Evolutionary conservation across 495 filamentous ascomycete genomes (phyloP), one percentile per base, ranked within the genome.

Genomic region (Annulohypoxylon nitens): DNA sequence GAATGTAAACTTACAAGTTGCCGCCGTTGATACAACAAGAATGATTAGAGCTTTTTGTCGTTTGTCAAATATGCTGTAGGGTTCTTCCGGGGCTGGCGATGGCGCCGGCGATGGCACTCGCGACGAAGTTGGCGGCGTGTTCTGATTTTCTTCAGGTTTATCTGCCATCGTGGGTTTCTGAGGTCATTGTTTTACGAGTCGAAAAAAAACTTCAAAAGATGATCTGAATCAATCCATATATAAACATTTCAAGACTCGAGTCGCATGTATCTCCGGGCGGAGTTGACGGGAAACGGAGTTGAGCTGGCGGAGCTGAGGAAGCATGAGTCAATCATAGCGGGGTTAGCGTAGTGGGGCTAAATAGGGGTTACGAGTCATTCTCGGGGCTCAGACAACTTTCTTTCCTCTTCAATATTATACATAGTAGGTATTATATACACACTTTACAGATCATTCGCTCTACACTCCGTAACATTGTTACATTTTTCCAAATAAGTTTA

Each of bases 1-100:
- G 37, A 3, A 33, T 20, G 37, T 63, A 26, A 33, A 48, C 80
- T 80, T 78, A 78, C 76, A 87, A 67, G 85, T 87, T 60, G 84
- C 83, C 7, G 86, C 85, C 4, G 80, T 81, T 3, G 86, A 83
- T 11, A 85, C 82, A 43, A 86, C 75, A 8, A 81, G 64, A 0
- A 87, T 75, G 43, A 88, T 83, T 0, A 87, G 45, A 14, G 78
- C 78, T 70, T 85, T 86, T 73, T 87, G 83, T 20, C 80, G 76
- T 18, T 78, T 79, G 37, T 84, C 83, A 50, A 85, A 87, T 26
- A 86, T 84, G 61, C 80, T 87, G 57, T 82, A 84, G 0, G 84
- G 84, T 45, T 78, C 75, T 34, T 67, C 72, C 2, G 45, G 43
- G 2, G 53, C 25, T 36, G 36, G 23, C 55, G 58, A 18, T 71